Evolutionary conservation across 352 stramenopile species (phyloP), one percentile per base, ranked within the genome.

Genomic region (Blastocystis sp.): DNA sequence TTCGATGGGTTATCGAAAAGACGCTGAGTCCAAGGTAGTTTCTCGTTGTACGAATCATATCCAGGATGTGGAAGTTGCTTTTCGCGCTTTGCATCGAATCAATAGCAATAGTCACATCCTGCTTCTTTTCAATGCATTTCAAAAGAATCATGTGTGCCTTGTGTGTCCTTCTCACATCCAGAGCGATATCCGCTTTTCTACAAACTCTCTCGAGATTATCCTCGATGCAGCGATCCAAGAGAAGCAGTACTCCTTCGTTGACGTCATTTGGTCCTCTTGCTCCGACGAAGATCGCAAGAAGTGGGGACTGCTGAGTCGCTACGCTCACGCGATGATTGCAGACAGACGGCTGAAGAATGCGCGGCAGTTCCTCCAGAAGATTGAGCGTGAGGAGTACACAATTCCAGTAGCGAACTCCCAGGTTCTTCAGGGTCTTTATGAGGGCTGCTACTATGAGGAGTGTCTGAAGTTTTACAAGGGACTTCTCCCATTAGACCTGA

Each of bases 381-480:
- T 85, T 16, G 50, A 85, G 9, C 59, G 74, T 60, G 19, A 62
- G 60, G 41, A 61, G 16, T 85, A 85, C 31, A 69, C 74, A 10
- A 85, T 85, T 50, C 45, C 74, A 24, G 35, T 63, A 39, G 74
- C 74, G n/a, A 85, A 85, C 26, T 37, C 41, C 9, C 74, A 85
- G 1, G 26, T 85, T 67, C 31, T 85, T 21, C 45, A 70, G 31
- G 74, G 74, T 31, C 55, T 85, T 1, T 85, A 85, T 29, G 55
- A 63, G 6, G 74, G 74, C 35, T 59, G 45, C 59, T 85, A 85
- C 61, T 85, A 85, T 31, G 19, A 35, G 31, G 74, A 85, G 51
- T 85, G 74, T 69, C 50, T 85, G 33, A 51, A 62, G 6, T 85
- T 85, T 35, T 85, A 70, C 37, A 55, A 85, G 2, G 74, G 74